Evolutionary conservation across 2,329 filamentous ascomycete species (phyloP).

Genomic region (Diplodia sapinea): DNA sequence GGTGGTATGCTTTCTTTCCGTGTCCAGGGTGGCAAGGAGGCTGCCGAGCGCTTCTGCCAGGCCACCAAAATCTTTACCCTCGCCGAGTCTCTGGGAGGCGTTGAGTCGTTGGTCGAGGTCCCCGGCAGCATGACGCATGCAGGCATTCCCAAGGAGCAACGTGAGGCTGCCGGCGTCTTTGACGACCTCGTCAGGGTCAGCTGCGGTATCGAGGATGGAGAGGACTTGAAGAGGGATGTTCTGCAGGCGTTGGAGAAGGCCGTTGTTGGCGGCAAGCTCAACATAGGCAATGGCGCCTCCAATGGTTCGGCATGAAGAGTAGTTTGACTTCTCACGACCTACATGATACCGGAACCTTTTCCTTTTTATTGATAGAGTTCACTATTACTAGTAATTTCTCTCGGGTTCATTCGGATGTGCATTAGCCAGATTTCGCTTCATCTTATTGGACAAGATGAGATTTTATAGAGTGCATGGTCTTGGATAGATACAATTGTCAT

Average conservation of each 20-base stretch:
- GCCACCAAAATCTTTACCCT: slow-evolving; percentile 88
- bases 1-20: slow-evolving; percentile 98
- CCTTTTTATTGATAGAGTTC: slow-evolving; percentile 1
- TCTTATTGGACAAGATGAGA: not conserved
- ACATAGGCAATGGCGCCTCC: slow-evolving; percentile 42
- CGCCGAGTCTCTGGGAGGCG: slow-evolving; percentile 88
- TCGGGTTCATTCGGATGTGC: not conserved
- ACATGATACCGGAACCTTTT: slow-evolving; percentile 9
- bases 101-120: slow-evolving; percentile 90
- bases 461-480: not conserved
- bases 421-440: not conserved
- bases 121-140: slow-evolving; percentile 97
- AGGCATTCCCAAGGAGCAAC: slow-evolving; percentile 86
- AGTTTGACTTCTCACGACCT: not conserved
- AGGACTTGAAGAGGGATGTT: slow-evolving; percentile 82
- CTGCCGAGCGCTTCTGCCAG: slow-evolving; percentile 92
- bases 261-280: slow-evolving; percentile 59
- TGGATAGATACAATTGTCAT: slow-evolving; percentile 1
- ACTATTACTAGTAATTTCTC: not conserved
- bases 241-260: slow-evolving; percentile 81
- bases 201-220: slow-evolving; percentile 90
- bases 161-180: slow-evolving; percentile 91
- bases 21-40: slow-evolving; percentile 81
- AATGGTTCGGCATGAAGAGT: slow-evolving; percentile 26
- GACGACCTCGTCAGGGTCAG: slow-evolving; percentile 93